Conservation (phyloP, 805 yeast species). For the Helenozyma rhizophorensis region DNA sequence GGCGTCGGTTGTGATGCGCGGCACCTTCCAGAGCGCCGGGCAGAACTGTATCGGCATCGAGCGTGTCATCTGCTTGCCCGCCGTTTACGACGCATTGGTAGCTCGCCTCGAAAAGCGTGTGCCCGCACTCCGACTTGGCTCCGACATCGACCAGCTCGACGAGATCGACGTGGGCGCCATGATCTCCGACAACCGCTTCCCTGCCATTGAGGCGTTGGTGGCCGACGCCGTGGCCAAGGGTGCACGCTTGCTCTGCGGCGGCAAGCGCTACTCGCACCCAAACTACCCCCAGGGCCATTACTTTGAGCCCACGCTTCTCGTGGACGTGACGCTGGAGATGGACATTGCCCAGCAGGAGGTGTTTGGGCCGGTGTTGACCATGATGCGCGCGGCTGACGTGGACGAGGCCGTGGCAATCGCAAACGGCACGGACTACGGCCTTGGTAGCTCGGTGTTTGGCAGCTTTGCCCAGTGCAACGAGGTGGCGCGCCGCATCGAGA, state of each 20-base stretch:
- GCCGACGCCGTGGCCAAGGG: constrained; percentile 73
- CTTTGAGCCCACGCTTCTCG: constrained; percentile 83
- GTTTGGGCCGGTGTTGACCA: constrained; percentile 85
- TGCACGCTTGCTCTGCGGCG: constrained; percentile 81
- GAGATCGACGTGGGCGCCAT: constrained; percentile 96
- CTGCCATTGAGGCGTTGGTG: constrained; percentile 59
- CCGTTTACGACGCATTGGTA: constrained; percentile 61
- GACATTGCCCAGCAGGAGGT: constrained; percentile 83
- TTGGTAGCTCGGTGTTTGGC: constrained; percentile 91
- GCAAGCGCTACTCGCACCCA: constrained; percentile 76
- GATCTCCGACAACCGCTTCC: constrained; percentile 75
- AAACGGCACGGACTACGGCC: constrained; percentile 81
- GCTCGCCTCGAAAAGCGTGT: constrained; percentile 55
- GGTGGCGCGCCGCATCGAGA: constrained; percentile 59
- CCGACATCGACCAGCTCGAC: constrained; percentile 86
- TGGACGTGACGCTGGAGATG: constrained; percentile 74
- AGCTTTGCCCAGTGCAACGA: constrained; percentile 52
- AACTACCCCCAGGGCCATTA: constrained; percentile 94
- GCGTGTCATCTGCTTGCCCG: constrained; percentile 77
- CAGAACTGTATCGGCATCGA: constrained; percentile 98
- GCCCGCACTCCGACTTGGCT: constrained; percentile 67
- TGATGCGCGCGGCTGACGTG: constrained; percentile 66
- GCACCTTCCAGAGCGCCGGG: constrained; percentile 95
- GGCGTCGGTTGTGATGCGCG: constrained; percentile 79
- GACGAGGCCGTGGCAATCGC: constrained; percentile 74